Percentiles rank a stretch among this genome's conserved stretches.
phyloP scores from a whole-genome alignment of 306 rosid genomes.

The Vigna radiata region DNA sequence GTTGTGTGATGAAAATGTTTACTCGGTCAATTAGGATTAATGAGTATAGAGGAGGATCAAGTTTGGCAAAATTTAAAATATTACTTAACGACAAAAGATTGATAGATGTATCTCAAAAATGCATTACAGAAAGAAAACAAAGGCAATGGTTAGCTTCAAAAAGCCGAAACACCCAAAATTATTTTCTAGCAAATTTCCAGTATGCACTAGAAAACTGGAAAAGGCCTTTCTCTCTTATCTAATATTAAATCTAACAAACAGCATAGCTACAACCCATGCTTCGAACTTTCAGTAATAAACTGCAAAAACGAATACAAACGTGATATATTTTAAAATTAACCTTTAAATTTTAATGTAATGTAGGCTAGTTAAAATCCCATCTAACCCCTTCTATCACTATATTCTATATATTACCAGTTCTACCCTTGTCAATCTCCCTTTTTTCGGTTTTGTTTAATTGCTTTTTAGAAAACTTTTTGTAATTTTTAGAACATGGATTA shows the following conservation, averaged over 20 bases:
- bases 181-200: not conserved
- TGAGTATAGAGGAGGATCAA: not conserved
- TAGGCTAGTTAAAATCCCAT: not conserved
- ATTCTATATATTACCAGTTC: too few species aligned
- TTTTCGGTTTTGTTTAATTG: too few species aligned
- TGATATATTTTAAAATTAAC: not conserved
- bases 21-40: not conserved
- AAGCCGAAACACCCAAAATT: not conserved
- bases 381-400: too few species aligned
- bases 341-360: not conserved
- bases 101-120: too few species aligned
- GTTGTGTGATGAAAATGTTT: not conserved
- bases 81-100: not conserved
- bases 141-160: not conserved
- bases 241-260: not conserved
- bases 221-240: not conserved
- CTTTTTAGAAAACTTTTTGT: too few species aligned
- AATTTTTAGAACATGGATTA: too few species aligned
- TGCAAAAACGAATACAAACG: not conserved
- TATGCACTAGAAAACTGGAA: not conserved
- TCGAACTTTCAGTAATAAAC: not conserved
- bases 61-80: not conserved
- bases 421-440: too few species aligned
- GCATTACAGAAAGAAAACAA: not conserved
- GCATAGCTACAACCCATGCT: constrained; percentile 16